Base-by-base conservation (phyloP, 2,329 filamentous ascomycete genomes). In the Macrophomina phaseolina region DNA sequence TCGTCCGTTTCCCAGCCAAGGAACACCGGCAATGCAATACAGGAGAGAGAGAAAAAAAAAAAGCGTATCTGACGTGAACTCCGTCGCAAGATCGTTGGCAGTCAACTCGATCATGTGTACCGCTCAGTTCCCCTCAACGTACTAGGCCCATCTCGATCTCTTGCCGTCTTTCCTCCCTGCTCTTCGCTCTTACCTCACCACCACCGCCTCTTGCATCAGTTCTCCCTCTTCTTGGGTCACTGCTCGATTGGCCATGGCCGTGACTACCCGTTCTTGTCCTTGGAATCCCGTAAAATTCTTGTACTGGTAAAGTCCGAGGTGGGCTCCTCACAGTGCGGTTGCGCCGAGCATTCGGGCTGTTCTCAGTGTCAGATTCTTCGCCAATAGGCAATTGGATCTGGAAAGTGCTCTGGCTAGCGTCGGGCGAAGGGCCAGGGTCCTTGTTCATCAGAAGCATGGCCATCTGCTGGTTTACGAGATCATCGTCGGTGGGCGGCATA, bases 381-480 rank as follows among this genome's bases (percentile, higher is more conserved):
- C 53, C 51, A 9, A 36, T 14, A 0, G 78, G 78, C 23, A 79
- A 70, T 52, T 78, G 73, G 56, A 84, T 82, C 28, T 73, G 74
- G 71, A 81, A 83, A 0, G 81, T 83, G 51, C 76, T 75, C 67
- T 76, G 76, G 67, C 74, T 69, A 58, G 78, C 72, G 69, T 78
- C 70, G 42, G 76, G 68, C 66, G 74, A 73, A 23, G 74, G 68
- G 68, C 75, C 73, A 3, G 72, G 65, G 55, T 81, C 77, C 32
- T 70, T 69, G 65, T 75, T 75, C 65, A 76, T 71, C 16, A 84
- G 78, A 0, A 85, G 76, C 68, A 80, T 76, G n/a, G 82, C 77
- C 79, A 84, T 83, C 68, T 85, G 83, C 69, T 83, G 81, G 36
- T 82, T 81, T 67, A 83, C 81, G 67, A 80, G 75, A 60, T 85